These are phyloP conservation scores for Funneliformis mosseae DNA, from an alignment of 192 early-diverging fungal genomes.

Conservation along the genomic window DNA sequence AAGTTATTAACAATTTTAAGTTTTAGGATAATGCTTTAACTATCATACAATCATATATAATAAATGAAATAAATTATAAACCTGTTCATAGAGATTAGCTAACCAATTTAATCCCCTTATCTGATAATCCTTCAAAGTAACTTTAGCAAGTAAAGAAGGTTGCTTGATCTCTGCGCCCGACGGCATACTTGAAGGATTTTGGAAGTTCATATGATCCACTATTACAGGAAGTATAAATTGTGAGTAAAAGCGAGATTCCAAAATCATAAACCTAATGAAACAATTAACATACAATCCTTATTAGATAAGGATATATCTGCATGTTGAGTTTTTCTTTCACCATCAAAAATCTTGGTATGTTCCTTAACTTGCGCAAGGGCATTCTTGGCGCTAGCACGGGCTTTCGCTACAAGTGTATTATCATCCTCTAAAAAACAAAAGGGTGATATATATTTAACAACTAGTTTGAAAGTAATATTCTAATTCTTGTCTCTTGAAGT, in stretches of 20 bases:
- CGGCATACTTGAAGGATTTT: conserved; percentile 76
- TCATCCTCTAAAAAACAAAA: conserved; percentile 61
- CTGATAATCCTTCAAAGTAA: conserved; percentile 80
- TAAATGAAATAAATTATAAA: conserved; percentile 7
- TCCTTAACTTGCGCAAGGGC: conserved; percentile 72
- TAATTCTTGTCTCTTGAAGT: not conserved
- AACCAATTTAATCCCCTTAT: conserved; percentile 87
- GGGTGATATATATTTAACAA: not conserved
- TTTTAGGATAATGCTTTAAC: not conserved
- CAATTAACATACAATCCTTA: conserved; percentile 45
- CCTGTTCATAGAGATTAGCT: conserved; percentile 80
- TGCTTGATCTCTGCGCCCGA: conserved; percentile 74
- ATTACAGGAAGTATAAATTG: conserved; percentile 6
- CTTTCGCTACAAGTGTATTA: conserved; percentile 64
- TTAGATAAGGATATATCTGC: conserved; percentile 45
- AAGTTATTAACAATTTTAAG: not conserved
- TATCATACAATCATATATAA: not conserved
- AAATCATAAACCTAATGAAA: not conserved
- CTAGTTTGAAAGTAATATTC: not conserved
- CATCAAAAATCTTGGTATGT: conserved; percentile 73
- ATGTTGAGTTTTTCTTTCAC: conserved; percentile 43
- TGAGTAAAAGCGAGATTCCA: not conserved
- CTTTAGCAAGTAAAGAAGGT: conserved; percentile 82
- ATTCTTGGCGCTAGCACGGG: conserved; percentile 72
- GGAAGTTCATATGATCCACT: conserved; percentile 84